phyloP scores from a whole-genome alignment of 2,329 filamentous ascomycete genomes.

The Purpureocillium lavendulum region DNA sequence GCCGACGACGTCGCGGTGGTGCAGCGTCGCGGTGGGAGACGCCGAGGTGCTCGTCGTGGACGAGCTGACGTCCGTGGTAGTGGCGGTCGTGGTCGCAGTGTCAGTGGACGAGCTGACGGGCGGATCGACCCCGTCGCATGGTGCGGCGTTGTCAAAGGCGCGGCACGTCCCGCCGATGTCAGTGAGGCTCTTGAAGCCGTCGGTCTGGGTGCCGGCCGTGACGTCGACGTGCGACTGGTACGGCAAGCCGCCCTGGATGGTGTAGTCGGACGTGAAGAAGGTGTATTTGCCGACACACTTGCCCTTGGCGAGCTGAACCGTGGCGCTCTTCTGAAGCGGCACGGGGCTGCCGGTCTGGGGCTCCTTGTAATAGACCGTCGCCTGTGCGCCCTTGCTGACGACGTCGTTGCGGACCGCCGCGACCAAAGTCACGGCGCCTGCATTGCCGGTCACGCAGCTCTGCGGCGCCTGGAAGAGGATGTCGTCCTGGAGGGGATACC shows the following conservation, averaged over 20 bases:
- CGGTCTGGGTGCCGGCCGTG: constrained; percentile 29
- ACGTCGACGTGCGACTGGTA: constrained; percentile 38
- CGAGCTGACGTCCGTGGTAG: constrained; percentile 1
- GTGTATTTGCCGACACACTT: constrained; percentile 39
- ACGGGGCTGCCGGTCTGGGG: constrained; percentile 31
- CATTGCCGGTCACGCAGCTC: constrained; percentile 41
- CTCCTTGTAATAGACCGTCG: constrained; percentile 35
- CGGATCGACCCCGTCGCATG: constrained; percentile 14
- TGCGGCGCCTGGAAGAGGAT: constrained; percentile 47
- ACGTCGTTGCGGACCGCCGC: constrained; percentile 43
- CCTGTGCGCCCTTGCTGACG: constrained; percentile 28
- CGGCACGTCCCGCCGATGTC: constrained; percentile 35
- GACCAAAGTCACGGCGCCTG: constrained; percentile 33
- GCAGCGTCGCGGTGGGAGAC: constrained; percentile 4
- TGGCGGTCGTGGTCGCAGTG: constrained; percentile 7
- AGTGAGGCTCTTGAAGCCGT: constrained; percentile 40
- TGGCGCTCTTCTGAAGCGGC: constrained; percentile 28
- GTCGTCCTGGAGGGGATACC: constrained; percentile 45
- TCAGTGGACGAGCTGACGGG: constrained; percentile 8
- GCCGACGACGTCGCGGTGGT: constrained; percentile 29
- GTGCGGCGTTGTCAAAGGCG: constrained; percentile 26
- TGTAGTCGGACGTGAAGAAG: constrained; percentile 33
- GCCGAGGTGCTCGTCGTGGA: constrained; percentile 1
- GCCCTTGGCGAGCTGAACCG: constrained; percentile 30
- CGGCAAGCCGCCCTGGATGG: constrained; percentile 34